A percentile compares a stretch with the other conserved stretches of the same genome.
phyloP scores from a whole-genome alignment of 495 filamentous ascomycete genomes.

The Podospora pseudoanserina region DNA sequence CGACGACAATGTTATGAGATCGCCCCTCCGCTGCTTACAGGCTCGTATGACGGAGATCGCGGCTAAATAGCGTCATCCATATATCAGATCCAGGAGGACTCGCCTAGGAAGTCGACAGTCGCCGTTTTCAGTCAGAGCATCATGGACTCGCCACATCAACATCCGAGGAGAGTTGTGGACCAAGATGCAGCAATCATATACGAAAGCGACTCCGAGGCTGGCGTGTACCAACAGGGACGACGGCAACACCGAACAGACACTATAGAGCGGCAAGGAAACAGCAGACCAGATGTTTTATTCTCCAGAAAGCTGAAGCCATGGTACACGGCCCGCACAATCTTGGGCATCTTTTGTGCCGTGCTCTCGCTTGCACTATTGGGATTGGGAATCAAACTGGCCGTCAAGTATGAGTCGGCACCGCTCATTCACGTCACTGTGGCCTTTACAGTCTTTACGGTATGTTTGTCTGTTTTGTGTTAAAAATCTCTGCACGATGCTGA shows the following conservation, averaged over 20 bases:
- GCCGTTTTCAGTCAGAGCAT: not conserved
- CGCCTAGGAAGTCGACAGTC: not conserved
- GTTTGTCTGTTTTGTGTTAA: not conserved
- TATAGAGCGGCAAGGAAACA: not conserved
- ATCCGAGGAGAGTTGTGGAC: not conserved
- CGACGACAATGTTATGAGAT: not conserved
- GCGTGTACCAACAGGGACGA: not conserved
- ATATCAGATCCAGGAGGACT: not conserved
- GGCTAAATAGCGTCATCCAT: not conserved
- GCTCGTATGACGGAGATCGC: not conserved
- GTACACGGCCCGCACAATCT: conserved; percentile 14
- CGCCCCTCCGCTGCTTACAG: not conserved
- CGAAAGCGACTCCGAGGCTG: not conserved
- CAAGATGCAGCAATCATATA: not conserved
- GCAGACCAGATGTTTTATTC: not conserved
- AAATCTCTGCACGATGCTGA: conserved; percentile 1
- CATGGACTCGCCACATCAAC: not conserved
- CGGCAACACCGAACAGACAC: not conserved
- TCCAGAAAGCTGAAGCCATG: conserved; percentile 4
- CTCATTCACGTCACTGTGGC: conserved; percentile 25
- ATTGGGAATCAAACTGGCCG: conserved; percentile 22
- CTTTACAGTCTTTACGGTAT: conserved; percentile 23
- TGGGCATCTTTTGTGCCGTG: conserved; percentile 14
- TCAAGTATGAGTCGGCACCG: conserved; percentile 17
- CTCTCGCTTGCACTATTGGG: conserved; percentile 21